These are phyloP conservation scores for Rhinocladiella similis DNA, from an alignment of 2,329 filamentous ascomycete species.

Conservation along the genomic window DNA sequence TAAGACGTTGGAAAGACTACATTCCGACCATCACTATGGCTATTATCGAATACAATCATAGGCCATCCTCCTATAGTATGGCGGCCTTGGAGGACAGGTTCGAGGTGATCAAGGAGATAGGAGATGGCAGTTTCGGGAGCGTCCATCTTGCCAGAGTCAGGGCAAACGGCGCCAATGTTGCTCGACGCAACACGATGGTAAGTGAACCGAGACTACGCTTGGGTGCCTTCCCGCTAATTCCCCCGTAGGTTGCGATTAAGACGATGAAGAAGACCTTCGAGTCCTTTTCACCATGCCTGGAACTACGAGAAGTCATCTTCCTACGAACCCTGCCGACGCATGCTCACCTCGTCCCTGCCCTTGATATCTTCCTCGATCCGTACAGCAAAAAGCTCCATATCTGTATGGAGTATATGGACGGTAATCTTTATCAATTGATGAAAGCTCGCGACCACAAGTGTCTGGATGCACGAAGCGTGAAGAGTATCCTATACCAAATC, in stretches of 20 bases:
- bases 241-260: conserved; percentile 85
- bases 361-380: conserved; percentile 97
- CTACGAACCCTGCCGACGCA: conserved; percentile 84
- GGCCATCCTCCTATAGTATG: conserved; percentile 59
- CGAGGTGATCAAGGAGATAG: conserved; percentile 96
- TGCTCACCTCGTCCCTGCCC: conserved; percentile 88
- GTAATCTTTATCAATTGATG: conserved; percentile 98
- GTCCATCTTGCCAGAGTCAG: conserved; percentile 89
- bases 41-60: conserved; percentile 70
- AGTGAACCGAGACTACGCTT: conserved; percentile 36
- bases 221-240: conserved; percentile 5
- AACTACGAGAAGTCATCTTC: conserved; percentile 96
- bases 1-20: not conserved
- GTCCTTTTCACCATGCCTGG: conserved; percentile 83
- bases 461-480: conserved; percentile 86
- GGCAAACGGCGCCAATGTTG: conserved; percentile 83
- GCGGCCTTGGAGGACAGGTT: conserved; percentile 87
- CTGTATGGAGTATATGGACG: conserved; percentile 99
- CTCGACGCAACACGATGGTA: conserved; percentile 89
- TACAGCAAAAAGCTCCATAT: conserved; percentile 97
- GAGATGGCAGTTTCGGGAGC: conserved; percentile 97
- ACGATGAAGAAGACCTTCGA: conserved; percentile 99
- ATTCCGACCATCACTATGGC: conserved; percentile 65
- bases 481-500: conserved; percentile 97
- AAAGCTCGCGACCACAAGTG: conserved; percentile 95